These are phyloP conservation scores for Cryphonectria parasitica DNA, from an alignment of 2,329 filamentous ascomycete species.

Conservation along the genomic window DNA sequence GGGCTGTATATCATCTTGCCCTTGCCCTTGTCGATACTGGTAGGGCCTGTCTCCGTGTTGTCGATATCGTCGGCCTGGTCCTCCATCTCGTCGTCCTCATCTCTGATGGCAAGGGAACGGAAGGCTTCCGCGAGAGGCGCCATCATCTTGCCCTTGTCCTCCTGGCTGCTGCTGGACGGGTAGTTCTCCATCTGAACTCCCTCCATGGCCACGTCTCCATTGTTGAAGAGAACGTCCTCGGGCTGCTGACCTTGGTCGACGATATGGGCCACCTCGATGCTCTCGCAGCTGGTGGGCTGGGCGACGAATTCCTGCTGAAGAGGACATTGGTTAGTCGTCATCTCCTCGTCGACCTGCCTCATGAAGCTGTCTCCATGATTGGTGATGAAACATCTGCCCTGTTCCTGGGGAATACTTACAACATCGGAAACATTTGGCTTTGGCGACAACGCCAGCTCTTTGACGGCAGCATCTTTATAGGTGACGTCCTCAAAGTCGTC, in stretches of 20 bases:
- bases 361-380: too few relatives aligned
- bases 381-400: too few relatives aligned
- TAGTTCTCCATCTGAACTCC: not conserved
- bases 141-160: not conserved
- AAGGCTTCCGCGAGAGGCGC: not conserved
- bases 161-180: not conserved
- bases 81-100: slow-evolving; percentile 1
- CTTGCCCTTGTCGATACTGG: not conserved
- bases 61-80: not conserved
- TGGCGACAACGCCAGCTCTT: not conserved
- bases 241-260: not conserved
- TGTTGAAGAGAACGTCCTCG: not conserved
- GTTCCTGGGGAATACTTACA: not conserved
- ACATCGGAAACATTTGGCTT: not conserved
- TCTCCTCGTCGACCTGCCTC: too few relatives aligned
- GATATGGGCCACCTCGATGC: not conserved
- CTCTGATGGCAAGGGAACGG: not conserved
- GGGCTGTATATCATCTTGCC: not conserved
- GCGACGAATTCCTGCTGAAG: not conserved
- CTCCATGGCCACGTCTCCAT: not conserved
- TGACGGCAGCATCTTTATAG: not conserved
- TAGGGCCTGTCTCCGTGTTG: not conserved
- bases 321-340: not conserved
- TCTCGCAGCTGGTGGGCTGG: not conserved
- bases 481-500: not conserved